Conservation (phyloP, 345 rosid species). For the Hibiscus tridactylites region DNA sequence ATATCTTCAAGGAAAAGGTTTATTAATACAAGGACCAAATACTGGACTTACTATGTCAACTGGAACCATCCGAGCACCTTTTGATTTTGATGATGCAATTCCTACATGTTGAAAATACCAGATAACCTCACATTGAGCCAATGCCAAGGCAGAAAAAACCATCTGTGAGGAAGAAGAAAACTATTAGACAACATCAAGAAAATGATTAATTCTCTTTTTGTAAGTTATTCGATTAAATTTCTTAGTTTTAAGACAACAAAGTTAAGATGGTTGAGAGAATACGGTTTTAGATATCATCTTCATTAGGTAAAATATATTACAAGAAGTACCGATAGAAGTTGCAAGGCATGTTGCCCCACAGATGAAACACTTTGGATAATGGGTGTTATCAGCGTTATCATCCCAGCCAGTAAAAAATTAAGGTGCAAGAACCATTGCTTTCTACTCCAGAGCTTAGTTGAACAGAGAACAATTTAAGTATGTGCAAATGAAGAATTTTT, state of each 20-base stretch:
- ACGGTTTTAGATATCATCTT: background rate
- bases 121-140: conserved; percentile 91
- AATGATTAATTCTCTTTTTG: background rate
- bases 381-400: background rate
- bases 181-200: background rate
- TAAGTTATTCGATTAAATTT: background rate
- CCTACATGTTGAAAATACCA: conserved; percentile 98
- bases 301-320: background rate
- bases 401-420: background rate
- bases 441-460: background rate
- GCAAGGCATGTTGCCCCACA: background rate
- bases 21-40: background rate
- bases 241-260: background rate
- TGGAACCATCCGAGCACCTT: conserved; percentile 57
- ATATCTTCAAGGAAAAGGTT: conserved; percentile 1
- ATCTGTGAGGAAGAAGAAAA: conserved; percentile 45
- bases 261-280: background rate
- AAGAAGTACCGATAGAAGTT: background rate
- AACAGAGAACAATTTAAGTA: background rate
- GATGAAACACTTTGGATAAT: conserved; percentile 2
- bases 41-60: conserved; percentile 65
- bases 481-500: background rate
- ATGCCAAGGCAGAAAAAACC: conserved; percentile 94
- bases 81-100: conserved; percentile 76
- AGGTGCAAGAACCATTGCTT: background rate